phyloP scores from a whole-genome alignment of 2,329 filamentous ascomycete species.

The Penicillium sp. region DNA sequence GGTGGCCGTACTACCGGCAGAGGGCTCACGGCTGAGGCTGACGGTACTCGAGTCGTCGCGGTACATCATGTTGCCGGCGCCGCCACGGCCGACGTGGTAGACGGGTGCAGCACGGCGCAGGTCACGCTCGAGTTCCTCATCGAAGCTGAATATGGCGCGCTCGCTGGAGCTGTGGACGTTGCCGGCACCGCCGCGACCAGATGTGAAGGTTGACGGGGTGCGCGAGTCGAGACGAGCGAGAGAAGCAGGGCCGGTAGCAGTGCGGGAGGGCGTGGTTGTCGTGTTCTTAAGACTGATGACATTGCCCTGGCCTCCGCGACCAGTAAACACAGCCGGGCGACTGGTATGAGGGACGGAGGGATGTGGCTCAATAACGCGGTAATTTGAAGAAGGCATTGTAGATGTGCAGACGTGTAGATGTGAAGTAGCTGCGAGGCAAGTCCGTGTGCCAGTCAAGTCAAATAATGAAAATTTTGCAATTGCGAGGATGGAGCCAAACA shows the following conservation, averaged over 20 bases:
- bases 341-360: conserved; percentile 50
- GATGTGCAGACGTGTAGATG: conserved; percentile 5
- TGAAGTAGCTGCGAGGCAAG: conserved; percentile 8
- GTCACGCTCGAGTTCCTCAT: conserved; percentile 60
- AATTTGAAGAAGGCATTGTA: conserved; percentile 39
- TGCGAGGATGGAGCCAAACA: conserved; percentile 4
- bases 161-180: conserved; percentile 52
- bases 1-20: conserved; percentile 34
- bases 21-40: conserved; percentile 36
- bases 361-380: conserved; percentile 59
- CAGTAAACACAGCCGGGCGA: conserved; percentile 49
- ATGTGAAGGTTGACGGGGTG: conserved; percentile 37
- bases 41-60: conserved; percentile 23
- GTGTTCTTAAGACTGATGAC: conserved; percentile 51
- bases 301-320: conserved; percentile 58
- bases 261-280: conserved; percentile 46
- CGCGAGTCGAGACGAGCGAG: conserved; percentile 48
- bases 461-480: conserved; percentile 2
- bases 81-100: conserved; percentile 61
- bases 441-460: conserved; percentile 10
- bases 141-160: conserved; percentile 61
- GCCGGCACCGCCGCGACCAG: conserved; percentile 54
- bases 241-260: conserved; percentile 47
- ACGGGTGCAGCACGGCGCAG: conserved; percentile 55
- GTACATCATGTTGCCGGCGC: conserved; percentile 52